Evolutionary conservation across 805 yeast genomes (phyloP), one percentile per base, ranked within the genome.

Genomic region (Lachancea nothofagi): DNA sequence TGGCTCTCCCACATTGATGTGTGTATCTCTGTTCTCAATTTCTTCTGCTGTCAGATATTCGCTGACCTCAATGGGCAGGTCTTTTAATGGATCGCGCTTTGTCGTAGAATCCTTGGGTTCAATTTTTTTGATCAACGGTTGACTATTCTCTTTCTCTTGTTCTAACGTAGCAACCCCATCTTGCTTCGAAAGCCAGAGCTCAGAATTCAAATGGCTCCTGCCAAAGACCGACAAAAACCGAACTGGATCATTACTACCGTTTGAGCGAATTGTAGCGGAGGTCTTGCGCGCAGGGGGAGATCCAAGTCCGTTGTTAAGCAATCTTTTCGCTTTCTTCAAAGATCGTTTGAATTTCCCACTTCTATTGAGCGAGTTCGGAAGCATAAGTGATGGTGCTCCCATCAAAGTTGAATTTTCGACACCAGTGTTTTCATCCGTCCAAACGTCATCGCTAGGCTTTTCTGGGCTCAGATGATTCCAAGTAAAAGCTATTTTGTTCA

Each of bases 31-130:
- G 18, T 13, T 20, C 20, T 13, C 27, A 4, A 29, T 15, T 29
- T 36, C 34, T 22, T 36, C 28, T 9, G 13, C 17, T 21, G 40
- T 21, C 15, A 36, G 6, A 14, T 36, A 36, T 2, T 36, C 29
- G 4, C 18, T 5, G 7, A 24, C 12, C 14, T 29, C 24, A 7
- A 29, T 15, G 15, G 34, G 34, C 10, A 30, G n/a, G 17, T 13
- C 19, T 7, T 20, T 13, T 24, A 30, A 17, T 15, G 34, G 23
- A 10, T 3, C 19, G 13, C 19, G 31, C 13, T 5, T 4, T n/a
- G 7, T 4, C 10, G 28, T 7, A 7, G 28, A 14, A 7, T 7
- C 7, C 13, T 14, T 14, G 13, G 28, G 28, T 7, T n/a, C 6
- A 5, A 18, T n/a, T n/a, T n/a, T n/a, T n/a, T n/a, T 18, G 7